phyloP scores from a whole-genome alignment of 2,329 filamentous ascomycete species.

The Monosporascus sp. region DNA sequence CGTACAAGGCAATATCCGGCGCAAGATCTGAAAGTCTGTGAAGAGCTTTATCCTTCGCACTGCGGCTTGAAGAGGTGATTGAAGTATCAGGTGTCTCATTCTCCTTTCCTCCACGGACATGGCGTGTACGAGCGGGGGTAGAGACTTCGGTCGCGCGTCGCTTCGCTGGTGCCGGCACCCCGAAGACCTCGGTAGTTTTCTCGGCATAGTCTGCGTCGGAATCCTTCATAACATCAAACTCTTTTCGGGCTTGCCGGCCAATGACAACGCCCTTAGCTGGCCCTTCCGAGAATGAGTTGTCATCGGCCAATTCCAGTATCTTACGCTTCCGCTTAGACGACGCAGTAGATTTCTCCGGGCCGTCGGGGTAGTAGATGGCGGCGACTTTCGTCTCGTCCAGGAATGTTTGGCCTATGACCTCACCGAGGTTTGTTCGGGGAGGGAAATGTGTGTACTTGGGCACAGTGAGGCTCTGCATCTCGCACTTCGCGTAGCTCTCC shows the following conservation, averaged over 20 bases:
- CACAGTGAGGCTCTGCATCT: slow-evolving; percentile 65
- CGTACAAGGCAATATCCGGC: slow-evolving; percentile 80
- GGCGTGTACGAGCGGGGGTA: slow-evolving; percentile 49
- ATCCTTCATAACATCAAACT: slow-evolving; percentile 40
- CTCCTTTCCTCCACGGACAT: slow-evolving; percentile 63
- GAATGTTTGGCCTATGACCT: slow-evolving; percentile 84
- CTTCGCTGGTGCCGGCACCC: slow-evolving; percentile 23
- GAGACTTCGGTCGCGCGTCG: slow-evolving; percentile 30
- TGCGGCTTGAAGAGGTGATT: slow-evolving; percentile 66
- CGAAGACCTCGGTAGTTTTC: slow-evolving; percentile 27
- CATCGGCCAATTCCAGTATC: slow-evolving; percentile 43
- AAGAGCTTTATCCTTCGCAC: slow-evolving; percentile 82
- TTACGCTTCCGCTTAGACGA: slow-evolving; percentile 43
- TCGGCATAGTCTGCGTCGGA: slow-evolving; percentile 30
- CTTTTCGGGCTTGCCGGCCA: slow-evolving; percentile 33
- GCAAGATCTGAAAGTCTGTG: slow-evolving; percentile 70
- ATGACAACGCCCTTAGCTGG: slow-evolving; percentile 43
- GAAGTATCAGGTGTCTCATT: slow-evolving; percentile 72
- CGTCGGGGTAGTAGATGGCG: slow-evolving; percentile 65
- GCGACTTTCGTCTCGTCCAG: slow-evolving; percentile 60
- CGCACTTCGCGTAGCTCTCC: slow-evolving; percentile 90
- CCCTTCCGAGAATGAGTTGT: slow-evolving; percentile 43
- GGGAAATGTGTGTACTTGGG: slow-evolving; percentile 83
- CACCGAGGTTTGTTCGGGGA: slow-evolving; percentile 80
- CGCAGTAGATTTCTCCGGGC: slow-evolving; percentile 37